These are phyloP conservation scores for Fusarium fujikuroi DNA, from an alignment of 2,329 filamentous ascomycete genomes.

Conservation along the genomic window DNA sequence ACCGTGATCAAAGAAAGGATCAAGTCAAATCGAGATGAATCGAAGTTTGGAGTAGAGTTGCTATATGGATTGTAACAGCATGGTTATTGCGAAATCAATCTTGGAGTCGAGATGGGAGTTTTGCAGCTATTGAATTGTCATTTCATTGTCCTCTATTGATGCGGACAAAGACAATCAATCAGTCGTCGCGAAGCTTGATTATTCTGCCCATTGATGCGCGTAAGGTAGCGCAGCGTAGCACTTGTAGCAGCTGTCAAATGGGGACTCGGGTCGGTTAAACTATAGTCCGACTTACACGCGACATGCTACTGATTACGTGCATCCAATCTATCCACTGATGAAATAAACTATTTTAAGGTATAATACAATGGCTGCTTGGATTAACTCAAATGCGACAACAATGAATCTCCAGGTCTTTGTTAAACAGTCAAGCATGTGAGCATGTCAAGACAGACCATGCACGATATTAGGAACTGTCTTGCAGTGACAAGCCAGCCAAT, in stretches of 20 bases:
- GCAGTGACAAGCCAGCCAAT: not conserved
- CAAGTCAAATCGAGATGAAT: conserved; percentile 8
- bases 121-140: conserved; percentile 28
- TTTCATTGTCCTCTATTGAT: conserved; percentile 31
- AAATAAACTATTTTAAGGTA: not conserved
- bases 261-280: conserved; percentile 26
- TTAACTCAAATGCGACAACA: not conserved
- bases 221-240: conserved; percentile 23
- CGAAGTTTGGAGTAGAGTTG: not conserved
- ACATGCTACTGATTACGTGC: not conserved
- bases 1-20: conserved; percentile 24
- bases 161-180: conserved; percentile 37
- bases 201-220: conserved; percentile 33
- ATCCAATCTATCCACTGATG: not conserved
- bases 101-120: not conserved
- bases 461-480: too few relatives aligned
- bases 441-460: too few relatives aligned
- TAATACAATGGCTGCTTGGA: not conserved
- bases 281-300: conserved; percentile 40
- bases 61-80: conserved; percentile 36
- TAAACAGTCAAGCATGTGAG: too few relatives aligned
- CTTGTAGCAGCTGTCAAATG: conserved; percentile 22
- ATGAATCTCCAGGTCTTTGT: not conserved
- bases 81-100: conserved; percentile 24
- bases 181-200: conserved; percentile 40